These are phyloP conservation scores for Candida lessepsii DNA, from an alignment of 805 yeast species.

Conservation along the genomic window DNA sequence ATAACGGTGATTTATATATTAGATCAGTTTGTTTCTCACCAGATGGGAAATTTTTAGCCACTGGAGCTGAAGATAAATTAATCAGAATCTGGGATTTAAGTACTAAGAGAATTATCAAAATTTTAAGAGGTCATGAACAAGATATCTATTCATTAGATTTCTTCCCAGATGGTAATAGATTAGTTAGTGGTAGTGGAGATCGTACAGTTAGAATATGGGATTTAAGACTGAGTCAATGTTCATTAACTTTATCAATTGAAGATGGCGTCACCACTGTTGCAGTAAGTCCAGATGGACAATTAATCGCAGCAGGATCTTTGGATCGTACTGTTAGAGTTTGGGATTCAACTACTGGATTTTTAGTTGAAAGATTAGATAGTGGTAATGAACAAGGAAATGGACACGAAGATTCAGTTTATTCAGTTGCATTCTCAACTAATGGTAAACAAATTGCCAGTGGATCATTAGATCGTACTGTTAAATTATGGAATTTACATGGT, in stretches of 20 bases:
- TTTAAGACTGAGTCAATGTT: conserved; percentile 82
- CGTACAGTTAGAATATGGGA: conserved; percentile 97
- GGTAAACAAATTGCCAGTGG: conserved; percentile 93
- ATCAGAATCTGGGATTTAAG: conserved; percentile 96
- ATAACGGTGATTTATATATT: conserved; percentile 83
- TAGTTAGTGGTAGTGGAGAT: conserved; percentile 96
- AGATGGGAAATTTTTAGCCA: conserved; percentile 84
- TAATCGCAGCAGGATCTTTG: conserved; percentile 93
- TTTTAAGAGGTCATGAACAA: conserved; percentile 92
- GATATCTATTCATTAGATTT: conserved; percentile 95
- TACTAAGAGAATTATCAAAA: conserved; percentile 78
- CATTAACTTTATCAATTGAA: conserved; percentile 84
- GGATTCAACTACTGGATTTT: conserved; percentile 90
- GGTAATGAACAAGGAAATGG: conserved; percentile 89
- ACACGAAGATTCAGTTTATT: conserved; percentile 93
- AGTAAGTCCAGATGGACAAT: conserved; percentile 90
- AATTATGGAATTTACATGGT: conserved; percentile 87
- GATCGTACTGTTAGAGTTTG: conserved; percentile 95
- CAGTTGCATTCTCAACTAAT: conserved; percentile 88
- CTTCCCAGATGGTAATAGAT: conserved; percentile 89
- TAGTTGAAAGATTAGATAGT: conserved; percentile 88
- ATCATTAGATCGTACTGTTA: conserved; percentile 91
- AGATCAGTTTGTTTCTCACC: conserved; percentile 96
- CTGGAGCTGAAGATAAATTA: conserved; percentile 88
- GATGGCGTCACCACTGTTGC: conserved; percentile 99